Conservation (phyloP, 257 asterid genomes). For the Ligustrum vulgare region DNA sequence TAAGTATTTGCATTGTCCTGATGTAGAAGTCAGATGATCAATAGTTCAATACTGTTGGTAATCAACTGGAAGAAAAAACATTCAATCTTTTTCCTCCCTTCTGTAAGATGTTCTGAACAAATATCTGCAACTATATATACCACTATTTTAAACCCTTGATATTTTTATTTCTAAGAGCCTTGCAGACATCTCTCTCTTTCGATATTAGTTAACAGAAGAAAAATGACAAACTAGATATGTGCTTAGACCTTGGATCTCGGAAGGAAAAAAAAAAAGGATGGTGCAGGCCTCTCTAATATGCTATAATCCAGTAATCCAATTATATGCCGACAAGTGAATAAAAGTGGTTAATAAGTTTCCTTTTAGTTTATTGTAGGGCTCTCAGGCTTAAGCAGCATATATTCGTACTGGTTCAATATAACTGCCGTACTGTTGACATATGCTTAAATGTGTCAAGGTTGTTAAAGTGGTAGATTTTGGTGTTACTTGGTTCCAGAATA, state of each 20-base stretch:
- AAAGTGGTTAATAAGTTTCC: not conserved
- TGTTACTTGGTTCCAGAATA: slow-evolving; percentile 82
- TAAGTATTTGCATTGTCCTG: not conserved
- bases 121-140: not conserved
- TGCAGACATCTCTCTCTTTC: not conserved
- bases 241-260: not conserved
- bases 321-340: not conserved
- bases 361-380: not conserved
- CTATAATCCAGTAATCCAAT: not conserved
- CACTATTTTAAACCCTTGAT: not conserved
- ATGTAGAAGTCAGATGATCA: not conserved
- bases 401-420: not conserved
- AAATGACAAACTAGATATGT: not conserved
- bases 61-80: not conserved
- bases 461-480: slow-evolving; percentile 98
- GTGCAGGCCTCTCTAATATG: slow-evolving; percentile 5
- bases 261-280: not conserved
- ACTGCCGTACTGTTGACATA: not conserved
- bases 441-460: slow-evolving; percentile 40
- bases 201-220: not conserved
- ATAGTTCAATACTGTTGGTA: not conserved
- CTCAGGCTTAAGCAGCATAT: not conserved
- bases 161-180: not conserved
- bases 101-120: not conserved
- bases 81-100: not conserved